phyloP scores from a whole-genome alignment of 176 grass and related monocot genomes.

The Ampelocalamus luodianensis region DNA sequence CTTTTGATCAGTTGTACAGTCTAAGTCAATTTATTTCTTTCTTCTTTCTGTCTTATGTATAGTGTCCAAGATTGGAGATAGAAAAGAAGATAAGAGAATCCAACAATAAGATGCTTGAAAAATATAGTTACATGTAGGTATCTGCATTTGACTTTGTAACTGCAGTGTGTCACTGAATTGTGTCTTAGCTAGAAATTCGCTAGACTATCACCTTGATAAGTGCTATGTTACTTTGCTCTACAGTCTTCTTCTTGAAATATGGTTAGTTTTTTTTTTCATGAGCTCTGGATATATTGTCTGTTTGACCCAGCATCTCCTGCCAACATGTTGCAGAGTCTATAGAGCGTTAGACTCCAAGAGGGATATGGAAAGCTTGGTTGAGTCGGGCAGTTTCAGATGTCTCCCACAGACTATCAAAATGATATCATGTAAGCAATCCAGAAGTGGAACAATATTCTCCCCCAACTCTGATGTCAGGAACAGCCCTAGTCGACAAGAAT shows the following conservation, averaged over 20 bases:
- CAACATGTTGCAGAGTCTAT: constrained; percentile 50
- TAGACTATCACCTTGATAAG: constrained; percentile 16
- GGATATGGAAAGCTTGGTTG: constrained; percentile 51
- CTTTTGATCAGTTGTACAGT: constrained; percentile 19
- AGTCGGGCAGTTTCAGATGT: constrained; percentile 64
- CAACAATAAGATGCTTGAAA: background rate
- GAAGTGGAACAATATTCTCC: constrained; percentile 64
- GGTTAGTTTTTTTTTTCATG: constrained; percentile 5
- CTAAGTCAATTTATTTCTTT: constrained; percentile 18
- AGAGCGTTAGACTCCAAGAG: constrained; percentile 51
- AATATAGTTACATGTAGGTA: constrained; percentile 10
- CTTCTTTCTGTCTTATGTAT: constrained; percentile 23
- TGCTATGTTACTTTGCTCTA: constrained; percentile 4
- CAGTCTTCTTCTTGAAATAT: background rate
- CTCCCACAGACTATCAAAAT: constrained; percentile 78
- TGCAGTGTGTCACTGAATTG: background rate
- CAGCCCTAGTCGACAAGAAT: constrained; percentile 52
- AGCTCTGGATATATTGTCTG: background rate
- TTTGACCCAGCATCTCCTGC: constrained; percentile 29
- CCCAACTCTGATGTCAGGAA: constrained; percentile 56
- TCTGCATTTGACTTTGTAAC: background rate
- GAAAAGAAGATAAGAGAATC: background rate
- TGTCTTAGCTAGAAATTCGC: constrained; percentile 20
- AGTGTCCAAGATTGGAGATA: constrained; percentile 7
- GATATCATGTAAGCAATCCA: constrained; percentile 71